phyloP scores from a whole-genome alignment of 2,329 filamentous ascomycete genomes.

The Phialocephala sp. region DNA sequence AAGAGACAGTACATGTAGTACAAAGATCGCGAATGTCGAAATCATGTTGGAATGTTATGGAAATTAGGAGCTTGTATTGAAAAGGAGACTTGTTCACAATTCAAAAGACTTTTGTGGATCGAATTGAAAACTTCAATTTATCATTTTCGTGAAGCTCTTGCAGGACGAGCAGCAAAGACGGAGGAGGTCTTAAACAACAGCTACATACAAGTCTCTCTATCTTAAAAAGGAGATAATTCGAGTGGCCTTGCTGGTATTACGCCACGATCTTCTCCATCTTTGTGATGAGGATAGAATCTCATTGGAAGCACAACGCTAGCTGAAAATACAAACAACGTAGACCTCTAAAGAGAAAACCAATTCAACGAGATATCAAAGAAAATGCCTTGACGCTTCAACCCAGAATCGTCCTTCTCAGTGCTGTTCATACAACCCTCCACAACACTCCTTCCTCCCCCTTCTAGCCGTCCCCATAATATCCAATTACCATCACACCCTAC shows the following conservation, averaged over 20 bases:
- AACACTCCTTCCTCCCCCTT: not conserved
- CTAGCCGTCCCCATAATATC: too few species aligned
- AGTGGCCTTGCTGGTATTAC: not conserved
- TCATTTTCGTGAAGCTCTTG: too few species aligned
- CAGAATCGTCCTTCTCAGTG: not conserved
- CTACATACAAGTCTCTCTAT: too few species aligned
- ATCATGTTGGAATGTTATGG: not conserved
- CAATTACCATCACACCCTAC: too few species aligned
- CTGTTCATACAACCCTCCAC: not conserved
- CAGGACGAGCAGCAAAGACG: not conserved
- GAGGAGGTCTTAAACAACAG: not conserved
- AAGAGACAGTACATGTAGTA: not conserved
- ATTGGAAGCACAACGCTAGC: not conserved
- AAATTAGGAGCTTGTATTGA: too few species aligned
- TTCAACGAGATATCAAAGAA: not conserved
- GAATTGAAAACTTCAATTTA: too few species aligned
- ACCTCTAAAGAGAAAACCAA: not conserved
- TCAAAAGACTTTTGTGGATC: too few species aligned
- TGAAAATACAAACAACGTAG: not conserved
- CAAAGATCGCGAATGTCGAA: not conserved
- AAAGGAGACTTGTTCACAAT: not conserved
- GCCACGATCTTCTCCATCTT: not conserved
- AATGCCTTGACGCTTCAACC: not conserved
- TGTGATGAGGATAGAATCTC: not conserved
- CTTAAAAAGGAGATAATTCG: too few species aligned